Conservation (phyloP, 257 asterid species). For the Solanum lignicaule region DNA sequence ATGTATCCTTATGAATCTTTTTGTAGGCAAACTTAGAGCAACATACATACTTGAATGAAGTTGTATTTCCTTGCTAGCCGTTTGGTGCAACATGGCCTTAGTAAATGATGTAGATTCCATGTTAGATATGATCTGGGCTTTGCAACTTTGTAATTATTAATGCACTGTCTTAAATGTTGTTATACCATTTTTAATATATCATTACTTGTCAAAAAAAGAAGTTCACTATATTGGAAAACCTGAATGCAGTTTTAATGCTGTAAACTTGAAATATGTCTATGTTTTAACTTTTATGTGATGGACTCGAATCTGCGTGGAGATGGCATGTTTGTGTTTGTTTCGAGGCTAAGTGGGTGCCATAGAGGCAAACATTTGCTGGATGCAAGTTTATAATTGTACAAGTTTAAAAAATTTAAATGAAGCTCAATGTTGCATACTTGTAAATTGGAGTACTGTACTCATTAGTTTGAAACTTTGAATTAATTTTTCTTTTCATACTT, state of each 20-base stretch:
- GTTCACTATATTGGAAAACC: too few species aligned
- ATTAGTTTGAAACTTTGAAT: background rate
- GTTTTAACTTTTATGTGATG: background rate
- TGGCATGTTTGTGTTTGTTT: background rate
- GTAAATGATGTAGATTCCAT: background rate
- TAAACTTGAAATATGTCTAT: background rate
- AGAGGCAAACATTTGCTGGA: background rate
- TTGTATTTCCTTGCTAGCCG: background rate
- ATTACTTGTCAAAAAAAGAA: too few species aligned
- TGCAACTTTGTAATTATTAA: background rate
- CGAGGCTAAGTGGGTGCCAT: background rate
- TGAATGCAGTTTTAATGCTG: too few species aligned
- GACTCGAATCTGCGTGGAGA: background rate
- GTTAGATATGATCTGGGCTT: background rate
- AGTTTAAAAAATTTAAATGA: background rate
- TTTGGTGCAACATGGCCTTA: background rate
- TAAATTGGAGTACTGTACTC: background rate
- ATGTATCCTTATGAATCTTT: background rate
- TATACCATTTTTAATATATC: background rate
- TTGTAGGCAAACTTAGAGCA: background rate
- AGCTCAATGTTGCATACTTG: background rate
- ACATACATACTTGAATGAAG: background rate
- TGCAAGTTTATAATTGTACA: background rate
- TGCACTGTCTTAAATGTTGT: background rate
- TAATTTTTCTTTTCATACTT: background rate